Conservation (phyloP, 208 protist species). For the Ichthyophonus hoferi region DNA sequence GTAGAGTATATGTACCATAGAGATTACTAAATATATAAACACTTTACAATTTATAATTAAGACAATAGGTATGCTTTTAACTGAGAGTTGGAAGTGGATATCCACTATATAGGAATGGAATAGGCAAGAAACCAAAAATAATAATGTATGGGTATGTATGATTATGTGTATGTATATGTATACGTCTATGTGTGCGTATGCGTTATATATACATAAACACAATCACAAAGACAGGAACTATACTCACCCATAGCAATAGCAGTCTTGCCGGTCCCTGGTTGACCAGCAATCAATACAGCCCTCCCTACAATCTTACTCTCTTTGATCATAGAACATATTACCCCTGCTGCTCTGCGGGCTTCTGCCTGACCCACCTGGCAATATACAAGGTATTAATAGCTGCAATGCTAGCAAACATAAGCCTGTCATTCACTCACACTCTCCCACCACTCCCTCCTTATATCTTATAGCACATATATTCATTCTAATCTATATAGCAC, state of each 20-base stretch:
- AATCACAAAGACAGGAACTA: constrained; percentile 3
- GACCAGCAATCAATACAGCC: constrained; percentile 96
- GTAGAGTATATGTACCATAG: too few relatives aligned
- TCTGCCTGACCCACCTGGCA: constrained; percentile 34
- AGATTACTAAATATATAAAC: too few relatives aligned
- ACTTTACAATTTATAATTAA: too few relatives aligned
- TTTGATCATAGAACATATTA: constrained; percentile 88
- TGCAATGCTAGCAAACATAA: too few relatives aligned
- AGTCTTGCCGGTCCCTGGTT: constrained; percentile 95
- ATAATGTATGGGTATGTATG: neutral
- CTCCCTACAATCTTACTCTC: constrained; percentile 98
- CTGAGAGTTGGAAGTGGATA: too few relatives aligned
- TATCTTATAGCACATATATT: neutral
- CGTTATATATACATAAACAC: neutral
- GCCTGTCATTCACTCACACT: too few relatives aligned
- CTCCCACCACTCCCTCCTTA: too few relatives aligned
- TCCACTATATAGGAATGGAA: too few relatives aligned
- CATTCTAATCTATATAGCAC: neutral
- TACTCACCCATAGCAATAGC: constrained; percentile 47
- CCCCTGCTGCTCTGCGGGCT: constrained; percentile 49
- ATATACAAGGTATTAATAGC: too few relatives aligned
- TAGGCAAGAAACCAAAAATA: neutral
- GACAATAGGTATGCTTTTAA: too few relatives aligned
- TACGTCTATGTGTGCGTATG: constrained; percentile 9
- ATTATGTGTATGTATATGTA: neutral